A percentile compares a stretch with the other conserved stretches of the same genome.
Conservation (phyloP, 2,329 filamentous ascomycete species). For the Paecilomyces fulvus region DNA sequence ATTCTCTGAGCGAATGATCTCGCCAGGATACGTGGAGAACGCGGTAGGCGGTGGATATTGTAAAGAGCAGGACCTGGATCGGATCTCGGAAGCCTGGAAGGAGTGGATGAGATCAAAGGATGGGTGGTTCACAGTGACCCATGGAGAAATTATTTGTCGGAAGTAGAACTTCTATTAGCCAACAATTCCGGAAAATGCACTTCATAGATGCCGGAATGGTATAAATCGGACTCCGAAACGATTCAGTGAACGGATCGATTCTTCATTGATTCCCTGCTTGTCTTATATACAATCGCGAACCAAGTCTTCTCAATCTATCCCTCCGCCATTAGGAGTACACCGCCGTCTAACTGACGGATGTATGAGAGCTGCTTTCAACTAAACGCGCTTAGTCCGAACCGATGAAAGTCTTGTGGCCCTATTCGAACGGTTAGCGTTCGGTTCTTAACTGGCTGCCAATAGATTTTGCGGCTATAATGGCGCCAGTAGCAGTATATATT, state of each 20-base stretch:
- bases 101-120: constrained; percentile 13
- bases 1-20: constrained; percentile 8
- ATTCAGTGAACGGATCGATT: constrained; percentile 1
- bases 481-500: background rate
- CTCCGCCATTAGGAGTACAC: constrained; percentile 28
- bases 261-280: constrained; percentile 23
- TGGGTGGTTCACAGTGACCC: constrained; percentile 8
- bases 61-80: constrained; percentile 12
- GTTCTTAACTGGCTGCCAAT: background rate
- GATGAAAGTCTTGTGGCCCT: constrained; percentile 60
- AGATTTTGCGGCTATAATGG: background rate
- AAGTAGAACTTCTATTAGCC: background rate
- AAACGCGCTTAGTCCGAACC: constrained; percentile 23
- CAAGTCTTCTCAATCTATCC: constrained; percentile 17
- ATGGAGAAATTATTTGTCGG: constrained; percentile 9
- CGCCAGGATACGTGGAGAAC: constrained; percentile 11
- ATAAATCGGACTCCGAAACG: constrained; percentile 1
- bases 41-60: constrained; percentile 12
- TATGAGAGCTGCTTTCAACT: constrained; percentile 8
- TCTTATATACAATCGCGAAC: constrained; percentile 31
- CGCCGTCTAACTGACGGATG: constrained; percentile 7
- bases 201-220: background rate
- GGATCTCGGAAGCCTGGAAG: constrained; percentile 13
- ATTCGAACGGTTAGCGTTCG: constrained; percentile 14
- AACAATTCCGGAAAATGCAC: background rate